A percentile compares a stretch with the other conserved stretches of the same genome.
Conservation (phyloP, 2,329 filamentous ascomycete species). For the Neoarthrinium moseri region DNA sequence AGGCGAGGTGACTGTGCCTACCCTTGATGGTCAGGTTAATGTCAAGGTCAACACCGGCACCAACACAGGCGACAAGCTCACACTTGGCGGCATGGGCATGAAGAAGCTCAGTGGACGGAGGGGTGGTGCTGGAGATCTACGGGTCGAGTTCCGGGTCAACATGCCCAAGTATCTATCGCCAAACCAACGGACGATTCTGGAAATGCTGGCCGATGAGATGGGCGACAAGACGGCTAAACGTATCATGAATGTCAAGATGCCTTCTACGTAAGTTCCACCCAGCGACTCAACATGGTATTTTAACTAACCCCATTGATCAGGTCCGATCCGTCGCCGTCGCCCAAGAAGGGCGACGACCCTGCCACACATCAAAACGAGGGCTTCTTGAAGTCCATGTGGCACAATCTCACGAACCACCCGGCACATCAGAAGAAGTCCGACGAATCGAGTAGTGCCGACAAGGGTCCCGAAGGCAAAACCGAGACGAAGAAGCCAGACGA, state of each 20-base stretch:
- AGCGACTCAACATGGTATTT: too few species aligned
- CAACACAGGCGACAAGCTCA: constrained; percentile 88
- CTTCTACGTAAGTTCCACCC: constrained; percentile 43
- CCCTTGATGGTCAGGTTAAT: constrained; percentile 84
- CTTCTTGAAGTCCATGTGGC: constrained; percentile 91
- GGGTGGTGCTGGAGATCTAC: constrained; percentile 74
- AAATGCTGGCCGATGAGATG: constrained; percentile 97
- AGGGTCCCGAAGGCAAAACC: constrained; percentile 17
- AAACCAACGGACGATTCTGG: constrained; percentile 89
- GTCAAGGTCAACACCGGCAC: constrained; percentile 91
- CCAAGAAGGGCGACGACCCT: constrained; percentile 32
- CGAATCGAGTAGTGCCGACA: constrained; percentile 20
- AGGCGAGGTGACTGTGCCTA: constrained; percentile 86
- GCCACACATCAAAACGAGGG: constrained; percentile 74
- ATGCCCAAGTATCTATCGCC: constrained; percentile 94
- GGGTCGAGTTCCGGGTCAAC: constrained; percentile 88
- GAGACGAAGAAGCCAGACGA: constrained; percentile 19
- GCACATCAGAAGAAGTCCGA: constrained; percentile 44
- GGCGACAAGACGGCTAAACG: constrained; percentile 87
- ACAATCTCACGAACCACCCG: constrained; percentile 79
- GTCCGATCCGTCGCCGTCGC: constrained; percentile 15
- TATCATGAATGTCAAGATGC: constrained; percentile 76
- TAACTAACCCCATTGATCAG: too few species aligned
- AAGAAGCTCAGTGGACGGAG: constrained; percentile 72
- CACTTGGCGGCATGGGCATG: constrained; percentile 90